Conservation (phyloP, 805 yeast genomes). For the Myxozyma kluyveri region DNA sequence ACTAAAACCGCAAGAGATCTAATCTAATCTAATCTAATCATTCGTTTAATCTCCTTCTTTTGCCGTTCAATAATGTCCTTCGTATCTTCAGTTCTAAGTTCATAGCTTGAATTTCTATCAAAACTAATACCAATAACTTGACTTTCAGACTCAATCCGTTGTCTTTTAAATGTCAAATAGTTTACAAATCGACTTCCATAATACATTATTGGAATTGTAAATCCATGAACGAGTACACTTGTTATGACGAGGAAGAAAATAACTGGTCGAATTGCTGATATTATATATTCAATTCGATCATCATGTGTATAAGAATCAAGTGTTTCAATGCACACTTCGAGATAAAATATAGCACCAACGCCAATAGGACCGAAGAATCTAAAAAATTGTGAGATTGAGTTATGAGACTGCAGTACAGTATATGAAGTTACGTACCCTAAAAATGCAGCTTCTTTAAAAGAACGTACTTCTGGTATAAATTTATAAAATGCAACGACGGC, state of each 20-base stretch:
- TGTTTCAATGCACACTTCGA: conserved; percentile 13
- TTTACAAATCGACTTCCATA: too few relatives aligned
- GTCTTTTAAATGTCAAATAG: too few relatives aligned
- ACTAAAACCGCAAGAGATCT: too few relatives aligned
- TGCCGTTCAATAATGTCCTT: too few relatives aligned
- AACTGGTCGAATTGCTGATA: conserved; percentile 61
- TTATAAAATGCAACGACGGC: conserved; percentile 48
- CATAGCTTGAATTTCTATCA: too few relatives aligned
- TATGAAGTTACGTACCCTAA: conserved; percentile 45
- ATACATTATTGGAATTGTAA: conserved; percentile 20
- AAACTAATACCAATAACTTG: too few relatives aligned
- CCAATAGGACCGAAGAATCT: conserved; percentile 74
- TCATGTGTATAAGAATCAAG: conserved; percentile 10
- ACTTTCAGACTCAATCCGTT: too few relatives aligned
- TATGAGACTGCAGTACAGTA: background rate
- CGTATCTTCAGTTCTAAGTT: too few relatives aligned
- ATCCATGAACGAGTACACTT: conserved; percentile 75
- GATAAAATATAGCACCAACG: conserved; percentile 60
- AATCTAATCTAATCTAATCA: too few relatives aligned
- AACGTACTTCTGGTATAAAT: conserved; percentile 53
- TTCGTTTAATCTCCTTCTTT: too few relatives aligned
- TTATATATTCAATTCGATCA: conserved; percentile 40
- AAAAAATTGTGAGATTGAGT: background rate
- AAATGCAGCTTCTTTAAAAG: conserved; percentile 66
- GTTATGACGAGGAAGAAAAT: conserved; percentile 66